Evolutionary conservation across 441 rosid genomes (phyloP), one percentile per base, ranked within the genome.

Genomic region (Geranium incanum): DNA sequence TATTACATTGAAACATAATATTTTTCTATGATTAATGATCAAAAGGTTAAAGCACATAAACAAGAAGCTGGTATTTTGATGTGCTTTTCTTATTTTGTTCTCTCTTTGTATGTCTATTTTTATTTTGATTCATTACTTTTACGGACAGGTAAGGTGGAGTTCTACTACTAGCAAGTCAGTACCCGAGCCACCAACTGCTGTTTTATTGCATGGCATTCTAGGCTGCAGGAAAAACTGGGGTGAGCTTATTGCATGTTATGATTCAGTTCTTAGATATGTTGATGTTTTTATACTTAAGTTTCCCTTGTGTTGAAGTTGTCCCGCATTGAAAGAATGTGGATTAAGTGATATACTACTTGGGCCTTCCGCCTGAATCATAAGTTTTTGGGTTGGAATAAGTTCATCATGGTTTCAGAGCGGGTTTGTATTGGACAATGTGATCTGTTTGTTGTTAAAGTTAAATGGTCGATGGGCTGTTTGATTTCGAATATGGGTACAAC

Each of bases 191-290:
- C 99, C 97, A 16, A 94, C 97, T 0, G 99, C 99, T 36, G 88
- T 94, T 70, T 95, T 94, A 79, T 60, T 94, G 78, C 99, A 94
- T 63, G 99, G 99, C 37, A 94, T 94, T 72, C 79, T 94, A 18
- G 99, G 99, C 63, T 78, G 97, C 79, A 78, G 93, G 71, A 94
- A 94, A 77, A 94, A 94, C 72, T 94, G 95, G 97, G 91, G 99
- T 94, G 77, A 70, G 90, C 79, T 12, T 55, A 5, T 4, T 16
- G n/a, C 23, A 60, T 69, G 38, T 50, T 36, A 1, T 39, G 0
- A 5, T 37, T 67, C 66, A 16, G 21, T 57, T 68, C 68, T 66
- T 60, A 64, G 45, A 67, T 60, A 36, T 15, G 23, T 15, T 43
- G 16, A 19, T 57, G 15, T 33, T 41, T 3, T 55, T 15, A 36